A percentile compares a stretch with the other conserved stretches of the same genome.
Evolutionary conservation across 2,329 filamentous ascomycete genomes (phyloP).

Genomic region (Colletotrichum magnum): DNA sequence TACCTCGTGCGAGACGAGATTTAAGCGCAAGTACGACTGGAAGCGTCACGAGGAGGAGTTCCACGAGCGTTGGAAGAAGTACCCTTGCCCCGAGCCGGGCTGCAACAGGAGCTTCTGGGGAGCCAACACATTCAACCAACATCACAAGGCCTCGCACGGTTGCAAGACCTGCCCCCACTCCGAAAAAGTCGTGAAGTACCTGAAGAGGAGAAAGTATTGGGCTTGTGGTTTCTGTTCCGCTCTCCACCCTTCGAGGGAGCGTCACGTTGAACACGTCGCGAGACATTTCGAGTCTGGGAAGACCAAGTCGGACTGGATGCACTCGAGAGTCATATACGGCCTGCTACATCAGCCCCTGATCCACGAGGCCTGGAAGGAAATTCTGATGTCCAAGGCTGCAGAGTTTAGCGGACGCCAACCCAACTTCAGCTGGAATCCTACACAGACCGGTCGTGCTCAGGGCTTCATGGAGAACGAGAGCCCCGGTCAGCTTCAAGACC

Average conservation of each 20-base stretch:
- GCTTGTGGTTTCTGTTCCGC: constrained; percentile 78
- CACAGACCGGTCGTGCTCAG: constrained; percentile 69
- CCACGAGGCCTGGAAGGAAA: constrained; percentile 72
- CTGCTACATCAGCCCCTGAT: constrained; percentile 76
- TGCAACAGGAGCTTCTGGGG: constrained; percentile 79
- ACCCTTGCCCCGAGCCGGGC: constrained; percentile 73
- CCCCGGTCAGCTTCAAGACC: constrained; percentile 73
- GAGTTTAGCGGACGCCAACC: constrained; percentile 69
- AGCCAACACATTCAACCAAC: constrained; percentile 77
- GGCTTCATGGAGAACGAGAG: constrained; percentile 74
- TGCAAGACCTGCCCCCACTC: constrained; percentile 77
- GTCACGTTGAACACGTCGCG: constrained; percentile 78
- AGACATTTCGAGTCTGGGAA: constrained; percentile 76
- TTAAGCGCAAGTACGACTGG: constrained; percentile 79
- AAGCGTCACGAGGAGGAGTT: constrained; percentile 79
- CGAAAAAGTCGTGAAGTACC: constrained; percentile 73
- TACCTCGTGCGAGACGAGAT: constrained; percentile 73
- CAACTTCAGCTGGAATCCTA: constrained; percentile 73
- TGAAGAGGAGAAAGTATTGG: constrained; percentile 76
- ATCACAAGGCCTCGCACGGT: constrained; percentile 75
- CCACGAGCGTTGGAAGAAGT: constrained; percentile 77
- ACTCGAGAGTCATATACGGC: constrained; percentile 77
- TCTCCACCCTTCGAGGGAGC: constrained; percentile 74
- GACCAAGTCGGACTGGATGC: constrained; percentile 77
- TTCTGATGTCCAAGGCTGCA: constrained; percentile 67